Conservation (phyloP, 768 basidiomycete genomes). For the Boletus rubescentipes region DNA sequence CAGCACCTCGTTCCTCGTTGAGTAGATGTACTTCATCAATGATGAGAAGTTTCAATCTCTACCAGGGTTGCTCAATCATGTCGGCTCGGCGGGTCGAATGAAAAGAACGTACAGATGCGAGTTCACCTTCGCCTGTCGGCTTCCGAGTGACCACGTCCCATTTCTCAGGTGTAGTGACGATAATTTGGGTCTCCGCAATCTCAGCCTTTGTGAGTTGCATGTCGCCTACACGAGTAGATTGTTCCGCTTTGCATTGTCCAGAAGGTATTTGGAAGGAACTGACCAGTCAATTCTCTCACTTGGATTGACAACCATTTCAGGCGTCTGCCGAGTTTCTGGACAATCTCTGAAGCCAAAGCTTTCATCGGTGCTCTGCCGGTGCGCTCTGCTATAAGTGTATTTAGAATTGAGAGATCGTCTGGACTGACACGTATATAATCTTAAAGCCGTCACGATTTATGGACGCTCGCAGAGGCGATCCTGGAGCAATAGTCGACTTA, state of each 20-base stretch:
- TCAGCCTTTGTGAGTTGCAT: constrained; percentile 96
- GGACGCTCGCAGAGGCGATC: constrained; percentile 39
- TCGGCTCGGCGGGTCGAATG: neutral
- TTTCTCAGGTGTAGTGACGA: constrained; percentile 98
- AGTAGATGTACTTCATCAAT: constrained; percentile 97
- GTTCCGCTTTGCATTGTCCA: neutral
- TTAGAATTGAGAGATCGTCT: neutral
- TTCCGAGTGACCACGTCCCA: constrained; percentile 99
- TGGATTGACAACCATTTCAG: constrained; percentile 83
- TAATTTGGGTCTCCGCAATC: constrained; percentile 93
- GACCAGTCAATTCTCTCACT: constrained; percentile 90
- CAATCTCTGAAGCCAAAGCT: constrained; percentile 93
- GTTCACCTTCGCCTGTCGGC: constrained; percentile 93
- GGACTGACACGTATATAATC: constrained; percentile 88
- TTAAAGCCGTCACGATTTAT: constrained; percentile 82
- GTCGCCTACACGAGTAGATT: constrained; percentile 50
- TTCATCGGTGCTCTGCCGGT: constrained; percentile 99
- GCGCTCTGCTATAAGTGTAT: neutral
- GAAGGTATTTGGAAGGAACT: constrained; percentile 7
- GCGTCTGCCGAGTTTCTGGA: constrained; percentile 87
- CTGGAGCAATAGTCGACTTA: constrained; percentile 32
- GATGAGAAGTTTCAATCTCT: constrained; percentile 93
- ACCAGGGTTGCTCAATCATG: constrained; percentile 1
- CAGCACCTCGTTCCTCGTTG: constrained; percentile 97
- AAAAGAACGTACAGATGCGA: constrained; percentile 70